A percentile compares a stretch with the other conserved stretches of the same genome.
phyloP scores from a whole-genome alignment of 768 basidiomycete genomes.

The Phaeolepiota aurea region DNA sequence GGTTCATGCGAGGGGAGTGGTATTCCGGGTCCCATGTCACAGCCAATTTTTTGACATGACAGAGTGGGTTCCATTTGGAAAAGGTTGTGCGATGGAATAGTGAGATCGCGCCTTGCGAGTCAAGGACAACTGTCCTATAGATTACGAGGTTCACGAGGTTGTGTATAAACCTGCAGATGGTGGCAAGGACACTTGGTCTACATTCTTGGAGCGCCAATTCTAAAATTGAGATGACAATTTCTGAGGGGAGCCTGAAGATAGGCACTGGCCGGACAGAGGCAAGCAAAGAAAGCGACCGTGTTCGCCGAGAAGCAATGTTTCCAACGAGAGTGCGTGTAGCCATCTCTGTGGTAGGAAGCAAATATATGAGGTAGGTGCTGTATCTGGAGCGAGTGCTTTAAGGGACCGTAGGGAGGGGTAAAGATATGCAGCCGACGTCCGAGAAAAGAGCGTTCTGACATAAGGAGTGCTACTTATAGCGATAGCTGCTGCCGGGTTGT shows the following conservation, averaged over 20 bases:
- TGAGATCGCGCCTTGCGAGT: slow-evolving; percentile 16
- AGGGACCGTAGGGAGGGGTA: background rate
- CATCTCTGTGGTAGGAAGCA: slow-evolving; percentile 3
- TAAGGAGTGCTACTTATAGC: background rate
- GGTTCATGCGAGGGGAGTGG: slow-evolving; percentile 6
- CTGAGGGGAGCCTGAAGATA: slow-evolving; percentile 25
- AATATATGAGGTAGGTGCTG: background rate
- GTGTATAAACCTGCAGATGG: slow-evolving; percentile 20
- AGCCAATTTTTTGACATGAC: slow-evolving; percentile 26
- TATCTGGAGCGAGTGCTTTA: background rate
- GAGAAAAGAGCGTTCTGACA: background rate
- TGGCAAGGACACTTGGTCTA: slow-evolving; percentile 20
- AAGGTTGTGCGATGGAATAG: slow-evolving; percentile 27
- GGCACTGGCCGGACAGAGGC: slow-evolving; percentile 11
- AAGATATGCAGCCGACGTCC: background rate
- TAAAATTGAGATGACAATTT: slow-evolving; percentile 27
- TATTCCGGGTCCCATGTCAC: slow-evolving; percentile 19
- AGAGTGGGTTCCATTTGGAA: slow-evolving; percentile 18
- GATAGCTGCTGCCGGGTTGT: too few species aligned
- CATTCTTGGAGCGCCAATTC: slow-evolving; percentile 21
- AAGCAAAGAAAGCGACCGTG: slow-evolving; percentile 12
- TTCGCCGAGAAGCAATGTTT: slow-evolving; percentile 1
- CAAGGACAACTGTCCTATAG: slow-evolving; percentile 30
- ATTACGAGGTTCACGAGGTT: slow-evolving; percentile 23
- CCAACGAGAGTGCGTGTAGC: slow-evolving; percentile 4